These are phyloP conservation scores for Xylariales sp. DNA, from an alignment of 2,329 filamentous ascomycete genomes.

Conservation along the genomic window DNA sequence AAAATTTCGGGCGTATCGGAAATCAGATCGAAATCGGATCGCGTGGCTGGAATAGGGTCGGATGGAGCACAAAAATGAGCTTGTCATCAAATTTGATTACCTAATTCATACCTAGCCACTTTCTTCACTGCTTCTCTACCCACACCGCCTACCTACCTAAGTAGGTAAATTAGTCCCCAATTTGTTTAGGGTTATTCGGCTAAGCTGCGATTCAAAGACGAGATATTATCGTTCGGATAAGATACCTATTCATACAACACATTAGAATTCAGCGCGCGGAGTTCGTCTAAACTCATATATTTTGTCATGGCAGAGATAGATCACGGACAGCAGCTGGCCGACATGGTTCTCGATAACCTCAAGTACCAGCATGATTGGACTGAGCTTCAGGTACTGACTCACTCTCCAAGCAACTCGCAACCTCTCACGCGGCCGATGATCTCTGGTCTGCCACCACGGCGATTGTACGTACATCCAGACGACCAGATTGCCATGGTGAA, in stretches of 20 bases:
- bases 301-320: slow-evolving; percentile 42
- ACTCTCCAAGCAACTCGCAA: slow-evolving; percentile 49
- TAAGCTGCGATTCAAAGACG: neutral
- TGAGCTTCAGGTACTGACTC: slow-evolving; percentile 65
- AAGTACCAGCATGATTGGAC: slow-evolving; percentile 82
- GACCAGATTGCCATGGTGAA: slow-evolving; percentile 81
- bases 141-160: slow-evolving; percentile 15
- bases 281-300: neutral
- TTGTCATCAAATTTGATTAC: neutral
- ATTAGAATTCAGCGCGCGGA: neutral
- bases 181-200: neutral
- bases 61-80: neutral
- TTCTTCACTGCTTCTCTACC: neutral
- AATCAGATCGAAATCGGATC: neutral
- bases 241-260: too few species aligned
- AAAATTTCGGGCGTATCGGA: neutral
- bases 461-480: slow-evolving; percentile 83
- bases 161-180: neutral
- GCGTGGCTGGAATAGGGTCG: too few species aligned
- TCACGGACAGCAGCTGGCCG: slow-evolving; percentile 59
- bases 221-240: neutral
- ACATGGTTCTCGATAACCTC: slow-evolving; percentile 76
- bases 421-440: slow-evolving; percentile 71
- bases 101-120: too few species aligned
- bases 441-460: slow-evolving; percentile 77